Evolutionary conservation across 2,329 filamentous ascomycete genomes (phyloP).

Genomic region (Colletotrichum gloeosporioides): DNA sequence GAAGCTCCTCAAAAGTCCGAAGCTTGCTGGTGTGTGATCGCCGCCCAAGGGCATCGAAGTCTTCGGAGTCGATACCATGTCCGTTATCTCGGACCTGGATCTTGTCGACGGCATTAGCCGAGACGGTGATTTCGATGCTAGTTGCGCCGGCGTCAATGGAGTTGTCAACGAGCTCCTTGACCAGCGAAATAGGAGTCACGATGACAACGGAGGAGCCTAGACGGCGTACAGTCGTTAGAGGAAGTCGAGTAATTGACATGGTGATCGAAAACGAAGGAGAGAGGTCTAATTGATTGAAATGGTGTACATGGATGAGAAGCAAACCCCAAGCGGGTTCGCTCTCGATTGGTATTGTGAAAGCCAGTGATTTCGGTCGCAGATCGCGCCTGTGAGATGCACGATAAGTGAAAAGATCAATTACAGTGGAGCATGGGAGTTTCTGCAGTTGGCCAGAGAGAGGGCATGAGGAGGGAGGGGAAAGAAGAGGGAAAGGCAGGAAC

Average conservation of each 20-base stretch:
- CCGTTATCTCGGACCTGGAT: conserved; percentile 78
- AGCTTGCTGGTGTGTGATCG: conserved; percentile 80
- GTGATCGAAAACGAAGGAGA: background rate
- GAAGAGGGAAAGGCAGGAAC: background rate
- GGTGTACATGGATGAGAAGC: background rate
- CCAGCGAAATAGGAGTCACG: conserved; percentile 62
- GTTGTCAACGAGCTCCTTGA: conserved; percentile 83
- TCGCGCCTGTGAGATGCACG: background rate
- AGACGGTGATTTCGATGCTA: conserved; percentile 67
- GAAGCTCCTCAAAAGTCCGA: conserved; percentile 65
- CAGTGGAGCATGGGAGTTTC: background rate
- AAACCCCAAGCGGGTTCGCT: background rate
- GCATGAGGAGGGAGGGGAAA: background rate
- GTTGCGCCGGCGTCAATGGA: conserved; percentile 75
- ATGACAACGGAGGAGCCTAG: conserved; percentile 68
- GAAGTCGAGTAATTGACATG: conserved; percentile 58
- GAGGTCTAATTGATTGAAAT: background rate
- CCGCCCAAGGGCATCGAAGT: conserved; percentile 67
- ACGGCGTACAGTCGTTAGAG: conserved; percentile 54
- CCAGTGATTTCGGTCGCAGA: background rate
- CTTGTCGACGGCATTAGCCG: conserved; percentile 69
- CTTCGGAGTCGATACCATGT: conserved; percentile 68
- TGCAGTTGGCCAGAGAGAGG: background rate
- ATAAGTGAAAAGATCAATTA: background rate
- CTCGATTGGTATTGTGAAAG: background rate